These are phyloP conservation scores for Exophiala bonariae DNA, from an alignment of 2,329 filamentous ascomycete genomes.

Conservation along the genomic window DNA sequence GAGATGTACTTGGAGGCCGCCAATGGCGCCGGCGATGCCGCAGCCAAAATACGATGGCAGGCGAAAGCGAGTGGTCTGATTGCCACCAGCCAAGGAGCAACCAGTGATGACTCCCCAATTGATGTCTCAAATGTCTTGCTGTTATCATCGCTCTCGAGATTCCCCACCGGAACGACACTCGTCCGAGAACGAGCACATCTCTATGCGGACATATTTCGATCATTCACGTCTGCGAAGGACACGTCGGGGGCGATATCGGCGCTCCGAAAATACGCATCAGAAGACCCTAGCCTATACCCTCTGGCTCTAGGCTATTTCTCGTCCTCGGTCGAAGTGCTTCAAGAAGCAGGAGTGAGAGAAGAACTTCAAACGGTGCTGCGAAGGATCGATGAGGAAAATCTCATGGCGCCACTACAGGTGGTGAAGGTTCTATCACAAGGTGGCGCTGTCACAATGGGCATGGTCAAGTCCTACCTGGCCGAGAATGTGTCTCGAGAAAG, in stretches of 20 bases:
- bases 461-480: constrained; percentile 90
- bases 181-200: constrained; percentile 93
- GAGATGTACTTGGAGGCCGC: constrained; percentile 97
- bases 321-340: constrained; percentile 75
- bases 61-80: constrained; percentile 86
- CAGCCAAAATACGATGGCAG: constrained; percentile 75
- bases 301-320: constrained; percentile 92
- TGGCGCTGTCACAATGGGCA: constrained; percentile 91
- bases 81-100: constrained; percentile 59
- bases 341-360: constrained; percentile 73
- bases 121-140: constrained; percentile 93
- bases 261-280: constrained; percentile 83
- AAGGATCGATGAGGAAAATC: constrained; percentile 83
- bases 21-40: constrained; percentile 66
- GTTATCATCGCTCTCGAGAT: constrained; percentile 86
- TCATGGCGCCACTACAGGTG: constrained; percentile 95
- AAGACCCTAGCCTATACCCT: constrained; percentile 88
- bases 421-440: constrained; percentile 84
- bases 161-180: constrained; percentile 84
- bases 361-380: constrained; percentile 78
- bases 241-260: constrained; percentile 88
- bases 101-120: constrained; percentile 58
- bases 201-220: constrained; percentile 92
- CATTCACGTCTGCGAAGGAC: constrained; percentile 89
- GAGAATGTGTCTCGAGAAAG: constrained; percentile 87